Percentiles rank a stretch among this genome's conserved stretches.
phyloP scores from a whole-genome alignment of 2,329 filamentous ascomycete species.

The Aspergillus flavus region DNA sequence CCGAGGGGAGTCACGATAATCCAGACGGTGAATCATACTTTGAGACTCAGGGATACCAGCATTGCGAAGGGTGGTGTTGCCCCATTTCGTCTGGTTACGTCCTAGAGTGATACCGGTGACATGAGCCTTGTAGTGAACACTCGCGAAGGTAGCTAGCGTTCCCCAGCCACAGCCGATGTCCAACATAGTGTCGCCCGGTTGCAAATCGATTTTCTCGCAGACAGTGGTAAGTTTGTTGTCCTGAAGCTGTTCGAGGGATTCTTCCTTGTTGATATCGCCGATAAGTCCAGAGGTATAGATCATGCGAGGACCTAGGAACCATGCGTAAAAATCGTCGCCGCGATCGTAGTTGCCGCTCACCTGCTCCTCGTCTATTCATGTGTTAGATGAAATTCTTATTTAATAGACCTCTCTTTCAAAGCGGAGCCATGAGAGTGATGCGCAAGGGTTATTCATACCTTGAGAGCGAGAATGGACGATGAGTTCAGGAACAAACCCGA shows the following conservation, averaged over 20 bases:
- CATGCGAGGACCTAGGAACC: slow-evolving; percentile 98
- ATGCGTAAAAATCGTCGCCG: slow-evolving; percentile 97
- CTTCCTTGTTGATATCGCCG: slow-evolving; percentile 81
- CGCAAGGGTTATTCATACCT: slow-evolving; percentile 50
- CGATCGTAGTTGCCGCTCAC: slow-evolving; percentile 97
- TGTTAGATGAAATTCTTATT: neutral
- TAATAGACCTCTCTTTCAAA: neutral
- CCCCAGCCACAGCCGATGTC: slow-evolving; percentile 99
- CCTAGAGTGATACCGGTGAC: slow-evolving; percentile 91
- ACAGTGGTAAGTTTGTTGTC: slow-evolving; percentile 96
- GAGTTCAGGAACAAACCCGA: slow-evolving; percentile 84
- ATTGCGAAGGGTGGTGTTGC: slow-evolving; percentile 83
- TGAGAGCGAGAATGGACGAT: slow-evolving; percentile 91
- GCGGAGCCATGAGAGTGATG: neutral
- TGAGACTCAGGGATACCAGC: slow-evolving; percentile 82
- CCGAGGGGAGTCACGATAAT: slow-evolving; percentile 91
- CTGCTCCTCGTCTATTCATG: slow-evolving; percentile 83
- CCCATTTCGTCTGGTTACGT: slow-evolving; percentile 95
- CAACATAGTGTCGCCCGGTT: slow-evolving; percentile 79
- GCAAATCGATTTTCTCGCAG: slow-evolving; percentile 89
- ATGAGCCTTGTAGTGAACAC: slow-evolving; percentile 83
- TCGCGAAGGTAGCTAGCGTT: slow-evolving; percentile 90
- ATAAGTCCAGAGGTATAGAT: slow-evolving; percentile 97
- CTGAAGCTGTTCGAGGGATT: slow-evolving; percentile 91
- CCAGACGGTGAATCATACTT: slow-evolving; percentile 90